Base-by-base conservation (phyloP, 352 stramenopile genomes). In the Phytophthora quininea region DNA sequence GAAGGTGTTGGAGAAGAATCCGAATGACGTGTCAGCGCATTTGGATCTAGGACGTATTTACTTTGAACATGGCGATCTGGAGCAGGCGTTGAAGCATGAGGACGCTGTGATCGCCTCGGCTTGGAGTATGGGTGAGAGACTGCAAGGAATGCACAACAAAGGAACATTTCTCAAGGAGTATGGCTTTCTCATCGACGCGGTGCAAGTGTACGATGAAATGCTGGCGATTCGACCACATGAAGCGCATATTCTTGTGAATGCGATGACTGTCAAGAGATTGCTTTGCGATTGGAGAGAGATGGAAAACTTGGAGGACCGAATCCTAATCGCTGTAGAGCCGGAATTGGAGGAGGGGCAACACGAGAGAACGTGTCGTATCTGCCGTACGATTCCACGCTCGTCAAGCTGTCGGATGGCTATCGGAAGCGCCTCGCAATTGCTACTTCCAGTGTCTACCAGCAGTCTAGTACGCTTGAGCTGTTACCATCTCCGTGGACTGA, bases 301-400 rank as follows among this genome's bases (percentile, higher is more conserved):
- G 19, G 76, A 91, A n/a, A 67, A 62, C 9, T 59, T 90, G 9
- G 74, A 92, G 24, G 67, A 80, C 15, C 57, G 66, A 2, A 64
- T 94, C 14, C 10, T 94, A 0, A 54, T 15, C 10, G 49, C 67
- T 37, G 70, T 74, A 7, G 33, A 65, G 4, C 38, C 15, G 1
- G 59, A 81, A 35, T 40, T 92, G 14, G 1, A 52, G 38, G 2
- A 49, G 10, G 12, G n/a, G 0, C 31, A 11, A 6, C 8, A 24
- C n/a, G 47, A 66, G 24, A 35, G 19, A 24, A 51, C 2, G 56
- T 64, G 0, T 48, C 81, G 8, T 67, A 95, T 48, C 49, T 89
- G 11, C 88, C 88, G n/a, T 96, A 85, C 54, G 87, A 96, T 32
- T 73, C 85, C 8, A 93, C 79, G 29, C 64, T 96, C 12, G 27